Evolutionary conservation across 78 protist genomes (phyloP).

Genomic region (Dictyostelium discoideum): DNA sequence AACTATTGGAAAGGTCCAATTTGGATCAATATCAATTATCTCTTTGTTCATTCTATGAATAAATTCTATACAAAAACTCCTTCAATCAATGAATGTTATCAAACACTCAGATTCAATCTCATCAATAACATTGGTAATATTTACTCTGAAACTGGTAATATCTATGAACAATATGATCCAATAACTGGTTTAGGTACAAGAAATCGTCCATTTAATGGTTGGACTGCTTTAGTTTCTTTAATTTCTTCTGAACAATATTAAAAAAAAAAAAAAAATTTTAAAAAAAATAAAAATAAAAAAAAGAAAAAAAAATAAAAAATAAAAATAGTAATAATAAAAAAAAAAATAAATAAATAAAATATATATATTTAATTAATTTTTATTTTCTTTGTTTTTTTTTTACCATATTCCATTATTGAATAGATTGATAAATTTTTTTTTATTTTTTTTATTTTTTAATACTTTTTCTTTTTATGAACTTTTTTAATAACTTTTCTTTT

Average conservation of each 20-base stretch:
- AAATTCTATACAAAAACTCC: not conserved
- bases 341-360: too few species aligned
- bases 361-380: too few species aligned
- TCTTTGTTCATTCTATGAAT: constrained; percentile 32
- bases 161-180: constrained; percentile 95
- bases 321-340: not conserved
- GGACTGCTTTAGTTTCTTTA: constrained; percentile 92
- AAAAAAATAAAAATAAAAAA: not conserved
- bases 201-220: constrained; percentile 95
- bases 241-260: constrained; percentile 65
- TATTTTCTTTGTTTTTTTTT: too few species aligned
- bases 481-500: constrained; percentile 40
- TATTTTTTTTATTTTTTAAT: not conserved
- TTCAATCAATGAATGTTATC: constrained; percentile 1
- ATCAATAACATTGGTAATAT: constrained; percentile 38
- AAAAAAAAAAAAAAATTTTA: constrained; percentile 5
- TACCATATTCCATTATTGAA: too few species aligned
- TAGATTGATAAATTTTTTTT: too few species aligned
- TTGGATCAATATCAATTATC: constrained; percentile 97
- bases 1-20: constrained; percentile 97
- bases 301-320: not conserved
- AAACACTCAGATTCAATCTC: constrained; percentile 70
- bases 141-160: constrained; percentile 85
- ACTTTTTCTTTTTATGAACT: constrained; percentile 31
- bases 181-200: constrained; percentile 90